Evolutionary conservation across 768 basidiomycete species (phyloP).

Genomic region (Phylloporus sp.): DNA sequence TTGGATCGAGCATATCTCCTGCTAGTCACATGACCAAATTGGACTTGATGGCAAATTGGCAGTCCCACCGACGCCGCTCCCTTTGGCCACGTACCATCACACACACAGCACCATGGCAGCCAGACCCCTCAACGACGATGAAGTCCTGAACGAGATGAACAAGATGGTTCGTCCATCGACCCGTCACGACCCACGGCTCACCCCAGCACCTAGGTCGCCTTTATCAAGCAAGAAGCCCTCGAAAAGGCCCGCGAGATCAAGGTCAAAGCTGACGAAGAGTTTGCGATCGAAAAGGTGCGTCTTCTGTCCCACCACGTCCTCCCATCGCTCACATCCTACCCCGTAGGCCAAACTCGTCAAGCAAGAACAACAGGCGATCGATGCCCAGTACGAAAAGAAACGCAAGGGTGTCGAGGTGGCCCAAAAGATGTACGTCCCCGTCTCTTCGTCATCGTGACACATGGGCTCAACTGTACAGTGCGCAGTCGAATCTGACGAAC

Average conservation of each 20-base stretch:
- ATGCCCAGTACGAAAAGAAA: slow-evolving; percentile 94
- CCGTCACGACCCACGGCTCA: not conserved
- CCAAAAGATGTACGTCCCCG: slow-evolving; percentile 83
- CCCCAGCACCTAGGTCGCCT: slow-evolving; percentile 65
- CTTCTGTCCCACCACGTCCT: not conserved
- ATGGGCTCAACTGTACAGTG: slow-evolving; percentile 44
- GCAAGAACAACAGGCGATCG: slow-evolving; percentile 92
- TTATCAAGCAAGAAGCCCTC: slow-evolving; percentile 97
- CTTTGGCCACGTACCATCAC: not conserved
- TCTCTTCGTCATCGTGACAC: not conserved
- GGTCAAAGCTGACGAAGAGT: slow-evolving; percentile 98
- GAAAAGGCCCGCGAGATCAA: slow-evolving; percentile 97
- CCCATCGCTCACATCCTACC: not conserved
- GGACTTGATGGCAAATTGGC: not conserved
- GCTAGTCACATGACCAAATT: not conserved
- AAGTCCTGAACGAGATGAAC: slow-evolving; percentile 95
- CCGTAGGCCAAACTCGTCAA: slow-evolving; percentile 92
- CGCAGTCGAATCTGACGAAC: slow-evolving; percentile 95
- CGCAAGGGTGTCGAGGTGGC: slow-evolving; percentile 89
- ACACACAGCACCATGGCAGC: slow-evolving; percentile 52
- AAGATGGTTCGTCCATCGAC: slow-evolving; percentile 75
- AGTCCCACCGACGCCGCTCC: not conserved
- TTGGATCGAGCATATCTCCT: not conserved
- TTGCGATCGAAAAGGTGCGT: slow-evolving; percentile 94
- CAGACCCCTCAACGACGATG: slow-evolving; percentile 86